Conservation (phyloP, 129 eudicot genomes). For the Flaveria ramosissima region DNA sequence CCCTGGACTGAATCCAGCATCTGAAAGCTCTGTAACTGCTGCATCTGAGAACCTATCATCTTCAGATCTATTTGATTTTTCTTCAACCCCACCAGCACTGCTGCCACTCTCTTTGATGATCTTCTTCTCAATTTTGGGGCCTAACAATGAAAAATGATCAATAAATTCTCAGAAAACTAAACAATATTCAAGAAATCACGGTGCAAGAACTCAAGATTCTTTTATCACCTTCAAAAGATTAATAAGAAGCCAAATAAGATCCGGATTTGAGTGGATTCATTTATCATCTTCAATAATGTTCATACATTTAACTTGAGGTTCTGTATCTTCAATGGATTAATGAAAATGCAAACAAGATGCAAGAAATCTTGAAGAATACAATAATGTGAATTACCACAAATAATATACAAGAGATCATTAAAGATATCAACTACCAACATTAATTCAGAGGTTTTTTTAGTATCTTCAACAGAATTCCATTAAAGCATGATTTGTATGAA, state of each 20-base stretch:
- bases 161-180: slow-evolving; percentile 1
- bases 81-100: slow-evolving; percentile 44
- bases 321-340: background rate
- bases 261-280: background rate
- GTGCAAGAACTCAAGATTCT: background rate
- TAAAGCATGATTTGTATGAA: background rate
- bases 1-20: slow-evolving; percentile 47
- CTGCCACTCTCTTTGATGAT: slow-evolving; percentile 39
- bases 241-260: background rate
- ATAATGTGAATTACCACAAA: background rate
- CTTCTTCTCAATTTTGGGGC: slow-evolving; percentile 46
- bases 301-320: too few species aligned
- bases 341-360: background rate
- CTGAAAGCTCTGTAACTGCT: slow-evolving; percentile 64
- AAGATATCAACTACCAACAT: background rate
- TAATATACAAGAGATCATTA: background rate
- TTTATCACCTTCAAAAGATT: background rate
- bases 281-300: background rate
- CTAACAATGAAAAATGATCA: slow-evolving; percentile 34
- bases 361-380: background rate
- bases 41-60: slow-evolving; percentile 81
- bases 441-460: too few species aligned
- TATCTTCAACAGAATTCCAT: too few species aligned
- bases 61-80: slow-evolving; percentile 54
- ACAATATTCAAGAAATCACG: background rate